Percentiles rank a stretch among this genome's conserved stretches.
phyloP scores from a whole-genome alignment of 352 stramenopile species.

The Phytopythium chamaehyphon region DNA sequence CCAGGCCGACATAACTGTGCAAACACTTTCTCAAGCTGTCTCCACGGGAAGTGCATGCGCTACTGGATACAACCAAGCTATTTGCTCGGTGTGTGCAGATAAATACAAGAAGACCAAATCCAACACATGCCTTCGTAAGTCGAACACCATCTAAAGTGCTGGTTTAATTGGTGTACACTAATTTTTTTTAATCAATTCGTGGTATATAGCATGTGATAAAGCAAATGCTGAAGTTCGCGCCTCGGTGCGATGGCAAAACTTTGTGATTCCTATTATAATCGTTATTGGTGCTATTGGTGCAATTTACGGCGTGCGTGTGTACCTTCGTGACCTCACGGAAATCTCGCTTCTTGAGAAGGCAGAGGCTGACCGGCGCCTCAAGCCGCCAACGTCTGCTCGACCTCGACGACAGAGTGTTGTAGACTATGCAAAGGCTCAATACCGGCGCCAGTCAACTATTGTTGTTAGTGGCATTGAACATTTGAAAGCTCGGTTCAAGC shows the following conservation, averaged over 20 bases:
- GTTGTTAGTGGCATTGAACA: slow-evolving; percentile 21
- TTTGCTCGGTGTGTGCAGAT: slow-evolving; percentile 62
- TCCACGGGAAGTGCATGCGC: slow-evolving; percentile 31
- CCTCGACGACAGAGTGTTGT: slow-evolving; percentile 17
- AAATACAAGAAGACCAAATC: slow-evolving; percentile 52
- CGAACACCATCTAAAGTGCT: background rate
- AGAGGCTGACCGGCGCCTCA: slow-evolving; percentile 49
- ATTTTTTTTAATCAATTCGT: slow-evolving; percentile 1
- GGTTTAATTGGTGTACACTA: background rate
- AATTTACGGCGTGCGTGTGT: slow-evolving; percentile 35
- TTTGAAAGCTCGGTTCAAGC: slow-evolving; percentile 24
- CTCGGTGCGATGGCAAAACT: slow-evolving; percentile 66
- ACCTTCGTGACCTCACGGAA: slow-evolving; percentile 58
- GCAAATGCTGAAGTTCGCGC: slow-evolving; percentile 43
- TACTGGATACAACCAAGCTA: slow-evolving; percentile 46
- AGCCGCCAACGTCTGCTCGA: slow-evolving; percentile 13
- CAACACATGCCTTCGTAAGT: slow-evolving; percentile 58
- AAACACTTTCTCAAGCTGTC: slow-evolving; percentile 12
- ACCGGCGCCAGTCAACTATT: slow-evolving; percentile 15
- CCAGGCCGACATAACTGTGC: slow-evolving; percentile 40
- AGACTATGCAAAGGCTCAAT: slow-evolving; percentile 15
- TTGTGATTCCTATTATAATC: slow-evolving; percentile 62
- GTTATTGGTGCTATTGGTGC: slow-evolving; percentile 23
- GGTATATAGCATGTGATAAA: slow-evolving; percentile 38
- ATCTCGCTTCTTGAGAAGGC: slow-evolving; percentile 57